Conservation (phyloP, 257 asterid genomes). For the Lantana camara region DNA sequence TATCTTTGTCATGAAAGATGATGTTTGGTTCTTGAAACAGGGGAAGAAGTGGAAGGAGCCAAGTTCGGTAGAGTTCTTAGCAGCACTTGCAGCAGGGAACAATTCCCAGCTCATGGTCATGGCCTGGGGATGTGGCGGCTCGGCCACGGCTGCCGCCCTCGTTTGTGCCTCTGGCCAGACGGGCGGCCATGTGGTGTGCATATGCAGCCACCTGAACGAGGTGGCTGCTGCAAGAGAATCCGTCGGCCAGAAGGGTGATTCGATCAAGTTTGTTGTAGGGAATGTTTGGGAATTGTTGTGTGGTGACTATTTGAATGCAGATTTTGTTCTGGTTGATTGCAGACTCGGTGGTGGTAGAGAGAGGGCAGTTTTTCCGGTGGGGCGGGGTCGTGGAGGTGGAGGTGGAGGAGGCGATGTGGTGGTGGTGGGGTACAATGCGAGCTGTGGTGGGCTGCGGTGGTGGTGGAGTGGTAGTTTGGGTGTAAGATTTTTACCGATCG, state of each 20-base stretch:
- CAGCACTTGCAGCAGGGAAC: conserved; percentile 9
- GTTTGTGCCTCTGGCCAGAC: neutral
- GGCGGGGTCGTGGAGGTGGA: neutral
- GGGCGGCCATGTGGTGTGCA: neutral
- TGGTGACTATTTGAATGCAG: neutral
- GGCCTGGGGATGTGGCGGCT: neutral
- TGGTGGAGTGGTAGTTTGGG: neutral
- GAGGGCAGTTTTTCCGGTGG: conserved; percentile 3
- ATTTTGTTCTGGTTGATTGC: conserved; percentile 4
- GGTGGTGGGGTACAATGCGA: conserved; percentile 16
- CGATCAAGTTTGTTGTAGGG: neutral
- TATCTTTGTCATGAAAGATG: too few relatives aligned
- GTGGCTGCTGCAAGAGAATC: neutral
- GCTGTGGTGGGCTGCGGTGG: neutral
- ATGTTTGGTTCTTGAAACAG: too few relatives aligned
- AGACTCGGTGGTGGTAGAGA: neutral
- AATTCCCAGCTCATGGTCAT: conserved; percentile 11
- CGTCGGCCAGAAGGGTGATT: neutral
- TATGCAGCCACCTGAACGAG: neutral
- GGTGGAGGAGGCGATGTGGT: neutral
- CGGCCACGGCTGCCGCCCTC: neutral
- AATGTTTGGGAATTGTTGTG: conserved; percentile 3
- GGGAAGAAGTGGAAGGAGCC: neutral
- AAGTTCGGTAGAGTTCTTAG: conserved; percentile 1
- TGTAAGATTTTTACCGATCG: neutral